phyloP scores from a whole-genome alignment of 2,329 filamentous ascomycete genomes.

The Exserohilum rostratum region DNA sequence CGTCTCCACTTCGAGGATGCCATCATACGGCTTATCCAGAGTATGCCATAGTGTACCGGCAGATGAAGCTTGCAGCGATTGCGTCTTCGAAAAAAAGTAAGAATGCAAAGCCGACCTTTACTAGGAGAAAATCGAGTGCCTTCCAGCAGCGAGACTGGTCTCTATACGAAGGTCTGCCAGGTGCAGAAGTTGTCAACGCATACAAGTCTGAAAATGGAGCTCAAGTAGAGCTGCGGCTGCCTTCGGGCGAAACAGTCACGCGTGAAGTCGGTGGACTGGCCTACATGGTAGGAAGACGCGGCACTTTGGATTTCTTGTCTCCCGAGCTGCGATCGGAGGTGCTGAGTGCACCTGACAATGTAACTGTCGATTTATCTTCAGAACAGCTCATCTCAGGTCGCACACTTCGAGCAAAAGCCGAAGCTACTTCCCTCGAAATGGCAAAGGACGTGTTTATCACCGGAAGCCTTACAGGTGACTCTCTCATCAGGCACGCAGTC shows the following conservation, averaged over 20 bases:
- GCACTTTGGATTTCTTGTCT: conserved; percentile 60
- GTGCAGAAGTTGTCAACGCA: conserved; percentile 56
- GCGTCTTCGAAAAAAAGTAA: conserved; percentile 26
- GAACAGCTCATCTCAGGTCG: conserved; percentile 55
- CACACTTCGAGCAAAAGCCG: conserved; percentile 60
- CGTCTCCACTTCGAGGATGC: conserved; percentile 63
- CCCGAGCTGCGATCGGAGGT: conserved; percentile 56
- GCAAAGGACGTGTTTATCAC: conserved; percentile 61
- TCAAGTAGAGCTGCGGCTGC: conserved; percentile 52
- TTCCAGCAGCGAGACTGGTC: conserved; percentile 58
- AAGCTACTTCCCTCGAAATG: conserved; percentile 58
- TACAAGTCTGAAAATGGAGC: conserved; percentile 22
- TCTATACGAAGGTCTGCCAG: conserved; percentile 62
- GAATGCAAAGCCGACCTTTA: conserved; percentile 29
- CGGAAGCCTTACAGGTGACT: conserved; percentile 66
- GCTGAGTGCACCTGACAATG: conserved; percentile 33
- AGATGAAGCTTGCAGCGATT: conserved; percentile 62
- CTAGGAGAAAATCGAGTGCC: conserved; percentile 48
- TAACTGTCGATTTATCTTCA: background rate
- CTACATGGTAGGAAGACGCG: conserved; percentile 64
- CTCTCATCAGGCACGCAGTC: conserved; percentile 64
- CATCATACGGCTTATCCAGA: conserved; percentile 68
- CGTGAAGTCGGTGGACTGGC: conserved; percentile 57
- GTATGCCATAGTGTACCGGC: conserved; percentile 64
- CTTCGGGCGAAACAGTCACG: conserved; percentile 52